Evolutionary conservation across 1,284 basidiomycete species (phyloP).

Genomic region (Irpex sp.): DNA sequence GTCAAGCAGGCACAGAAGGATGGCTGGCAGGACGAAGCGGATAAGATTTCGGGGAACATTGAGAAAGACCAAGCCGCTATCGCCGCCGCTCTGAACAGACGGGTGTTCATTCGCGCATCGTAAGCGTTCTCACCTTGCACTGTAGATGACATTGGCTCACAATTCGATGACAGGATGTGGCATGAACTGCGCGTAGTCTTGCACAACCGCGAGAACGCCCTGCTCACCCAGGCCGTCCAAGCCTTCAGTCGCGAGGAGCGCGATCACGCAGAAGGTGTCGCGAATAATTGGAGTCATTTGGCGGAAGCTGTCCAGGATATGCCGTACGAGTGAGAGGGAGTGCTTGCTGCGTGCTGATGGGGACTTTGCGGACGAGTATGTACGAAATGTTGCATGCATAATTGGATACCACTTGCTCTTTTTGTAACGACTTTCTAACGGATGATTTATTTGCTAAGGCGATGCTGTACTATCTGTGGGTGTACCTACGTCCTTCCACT

Average conservation of each 20-base stretch:
- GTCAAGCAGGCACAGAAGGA: slow-evolving; percentile 69
- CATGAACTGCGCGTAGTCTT: slow-evolving; percentile 85
- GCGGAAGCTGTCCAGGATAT: slow-evolving; percentile 70
- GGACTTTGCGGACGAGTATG: neutral
- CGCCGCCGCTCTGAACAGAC: slow-evolving; percentile 61
- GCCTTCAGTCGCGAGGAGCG: slow-evolving; percentile 71
- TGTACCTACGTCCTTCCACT: too few species aligned
- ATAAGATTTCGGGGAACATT: slow-evolving; percentile 62
- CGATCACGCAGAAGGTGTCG: slow-evolving; percentile 57
- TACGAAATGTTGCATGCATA: slow-evolving; percentile 2
- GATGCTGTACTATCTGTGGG: too few species aligned
- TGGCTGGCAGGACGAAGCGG: slow-evolving; percentile 80
- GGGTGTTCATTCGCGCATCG: slow-evolving; percentile 85
- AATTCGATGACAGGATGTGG: slow-evolving; percentile 65
- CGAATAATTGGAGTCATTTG: slow-evolving; percentile 72
- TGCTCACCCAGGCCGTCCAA: slow-evolving; percentile 73
- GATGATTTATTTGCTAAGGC: neutral
- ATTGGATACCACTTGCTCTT: slow-evolving; percentile 13
- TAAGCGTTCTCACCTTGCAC: slow-evolving; percentile 31
- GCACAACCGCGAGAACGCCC: slow-evolving; percentile 83
- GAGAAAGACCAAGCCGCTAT: slow-evolving; percentile 80
- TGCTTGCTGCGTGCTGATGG: slow-evolving; percentile 20
- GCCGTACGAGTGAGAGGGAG: slow-evolving; percentile 71
- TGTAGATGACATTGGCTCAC: neutral
- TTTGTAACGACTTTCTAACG: slow-evolving; percentile 6